Evolutionary conservation across 139 green algal species (phyloP).

Genomic region (Volvox africanus): DNA sequence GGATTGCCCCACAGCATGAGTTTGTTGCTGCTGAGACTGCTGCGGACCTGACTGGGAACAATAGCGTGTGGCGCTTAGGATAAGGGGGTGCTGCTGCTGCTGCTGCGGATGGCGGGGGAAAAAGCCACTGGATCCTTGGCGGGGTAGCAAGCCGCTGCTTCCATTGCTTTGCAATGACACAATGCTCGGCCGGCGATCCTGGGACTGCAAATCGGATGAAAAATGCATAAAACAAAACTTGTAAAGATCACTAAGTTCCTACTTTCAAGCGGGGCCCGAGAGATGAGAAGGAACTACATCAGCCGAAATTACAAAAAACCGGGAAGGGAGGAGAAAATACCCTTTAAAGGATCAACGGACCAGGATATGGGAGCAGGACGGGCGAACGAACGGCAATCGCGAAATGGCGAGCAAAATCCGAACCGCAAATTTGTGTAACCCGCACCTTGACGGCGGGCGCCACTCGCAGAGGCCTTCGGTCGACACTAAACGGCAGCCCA

Average conservation of each 20-base stretch:
- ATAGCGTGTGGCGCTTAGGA: too few relatives aligned
- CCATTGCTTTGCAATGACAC: neutral
- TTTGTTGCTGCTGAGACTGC: neutral
- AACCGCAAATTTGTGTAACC: too few relatives aligned
- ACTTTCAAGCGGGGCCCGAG: too few relatives aligned
- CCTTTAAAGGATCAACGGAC: too few relatives aligned
- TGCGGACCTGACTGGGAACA: neutral
- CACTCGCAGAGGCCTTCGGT: constrained; percentile 50
- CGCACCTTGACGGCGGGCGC: constrained; percentile 63
- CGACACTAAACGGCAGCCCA: neutral
- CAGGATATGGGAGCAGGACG: too few relatives aligned
- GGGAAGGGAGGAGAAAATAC: too few relatives aligned
- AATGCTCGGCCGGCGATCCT: neutral
- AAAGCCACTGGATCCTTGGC: neutral
- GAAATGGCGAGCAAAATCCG: too few relatives aligned
- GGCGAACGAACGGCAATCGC: constrained; percentile 55
- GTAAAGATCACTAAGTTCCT: too few relatives aligned
- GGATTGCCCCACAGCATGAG: neutral
- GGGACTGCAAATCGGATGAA: neutral
- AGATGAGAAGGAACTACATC: too few relatives aligned
- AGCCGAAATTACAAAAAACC: too few relatives aligned
- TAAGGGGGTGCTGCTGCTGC: neutral
- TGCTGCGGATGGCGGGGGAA: neutral
- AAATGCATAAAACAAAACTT: too few relatives aligned
- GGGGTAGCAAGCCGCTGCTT: neutral